Percentiles rank a stretch among this genome's conserved stretches.
Evolutionary conservation across 2,329 filamentous ascomycete species (phyloP).

Genomic region (Alternaria conjuncta): DNA sequence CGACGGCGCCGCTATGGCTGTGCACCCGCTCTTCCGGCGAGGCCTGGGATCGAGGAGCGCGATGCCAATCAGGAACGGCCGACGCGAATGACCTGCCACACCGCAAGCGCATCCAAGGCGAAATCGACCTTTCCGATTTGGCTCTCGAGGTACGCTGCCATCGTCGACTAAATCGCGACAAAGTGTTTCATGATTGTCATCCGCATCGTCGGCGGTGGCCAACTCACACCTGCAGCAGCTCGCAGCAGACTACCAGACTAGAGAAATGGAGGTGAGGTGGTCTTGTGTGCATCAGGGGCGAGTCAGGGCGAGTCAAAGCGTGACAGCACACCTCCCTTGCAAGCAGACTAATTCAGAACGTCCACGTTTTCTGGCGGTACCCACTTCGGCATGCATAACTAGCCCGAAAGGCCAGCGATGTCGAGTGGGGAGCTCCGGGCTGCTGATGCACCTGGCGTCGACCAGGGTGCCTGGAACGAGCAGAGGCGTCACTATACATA

Average conservation of each 20-base stretch:
- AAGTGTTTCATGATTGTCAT: slow-evolving; percentile 22
- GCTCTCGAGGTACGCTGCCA: slow-evolving; percentile 17
- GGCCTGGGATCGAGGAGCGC: slow-evolving; percentile 25
- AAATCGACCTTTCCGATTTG: slow-evolving; percentile 12
- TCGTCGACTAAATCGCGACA: slow-evolving; percentile 18
- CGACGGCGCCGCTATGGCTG: slow-evolving; percentile 39
- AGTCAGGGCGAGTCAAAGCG: slow-evolving; percentile 46
- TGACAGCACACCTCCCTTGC: slow-evolving; percentile 49
- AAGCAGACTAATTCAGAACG: slow-evolving; percentile 39
- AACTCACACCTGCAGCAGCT: slow-evolving; percentile 37
- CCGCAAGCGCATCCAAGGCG: slow-evolving; percentile 23
- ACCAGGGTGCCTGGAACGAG: slow-evolving; percentile 41
- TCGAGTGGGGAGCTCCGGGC: slow-evolving; percentile 40
- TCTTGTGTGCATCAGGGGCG: slow-evolving; percentile 33
- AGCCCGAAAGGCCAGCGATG: slow-evolving; percentile 37
- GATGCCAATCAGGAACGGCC: slow-evolving; percentile 37
- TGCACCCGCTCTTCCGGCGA: slow-evolving; percentile 45
- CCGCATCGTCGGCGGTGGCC: slow-evolving; percentile 27
- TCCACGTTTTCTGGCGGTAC: slow-evolving; percentile 48
- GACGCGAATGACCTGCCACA: slow-evolving; percentile 25
- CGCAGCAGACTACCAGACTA: slow-evolving; percentile 32
- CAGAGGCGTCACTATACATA: slow-evolving; percentile 38
- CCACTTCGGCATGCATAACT: slow-evolving; percentile 40
- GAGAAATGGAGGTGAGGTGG: slow-evolving; percentile 34
- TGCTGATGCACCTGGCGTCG: slow-evolving; percentile 43